These are phyloP conservation scores for Bryum argenteum DNA, from an alignment of 225 moss, liverwort and hornwort species.

Conservation along the genomic window DNA sequence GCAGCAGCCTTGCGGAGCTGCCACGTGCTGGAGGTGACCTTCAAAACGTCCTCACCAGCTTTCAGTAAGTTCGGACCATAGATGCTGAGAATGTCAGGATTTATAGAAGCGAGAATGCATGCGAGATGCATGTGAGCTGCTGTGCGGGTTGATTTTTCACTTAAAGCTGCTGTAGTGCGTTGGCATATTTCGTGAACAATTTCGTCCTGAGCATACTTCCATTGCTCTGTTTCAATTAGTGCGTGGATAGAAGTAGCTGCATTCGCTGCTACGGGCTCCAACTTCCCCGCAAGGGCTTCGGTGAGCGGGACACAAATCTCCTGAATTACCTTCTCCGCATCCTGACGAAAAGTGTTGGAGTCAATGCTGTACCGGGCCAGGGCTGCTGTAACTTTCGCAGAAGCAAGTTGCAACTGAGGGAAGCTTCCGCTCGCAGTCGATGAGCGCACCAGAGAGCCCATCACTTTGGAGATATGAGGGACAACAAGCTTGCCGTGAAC, in stretches of 20 bases:
- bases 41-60: conserved; percentile 60
- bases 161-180: conserved; percentile 60
- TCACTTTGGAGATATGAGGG: conserved; percentile 70
- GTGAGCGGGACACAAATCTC: conserved; percentile 66
- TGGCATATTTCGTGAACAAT: conserved; percentile 72
- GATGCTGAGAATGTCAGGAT: conserved; percentile 56
- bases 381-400: conserved; percentile 69
- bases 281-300: conserved; percentile 64
- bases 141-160: conserved; percentile 67
- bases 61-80: conserved; percentile 65
- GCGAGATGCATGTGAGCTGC: conserved; percentile 78
- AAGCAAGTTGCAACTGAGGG: conserved; percentile 78
- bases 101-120: conserved; percentile 54
- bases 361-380: conserved; percentile 66
- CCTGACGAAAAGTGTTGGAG: conserved; percentile 43
- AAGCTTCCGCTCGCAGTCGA: conserved; percentile 74
- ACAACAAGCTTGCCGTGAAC: conserved; percentile 81
- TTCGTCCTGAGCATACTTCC: conserved; percentile 68
- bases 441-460: conserved; percentile 61
- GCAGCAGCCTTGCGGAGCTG: conserved; percentile 74
- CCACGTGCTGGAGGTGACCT: conserved; percentile 54
- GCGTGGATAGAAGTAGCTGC: conserved; percentile 82
- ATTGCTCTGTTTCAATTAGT: conserved; percentile 73
- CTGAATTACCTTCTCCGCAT: conserved; percentile 58
- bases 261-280: conserved; percentile 78